phyloP scores from a whole-genome alignment of 2,329 filamentous ascomycete species.

The Colletotrichum graminicola region DNA sequence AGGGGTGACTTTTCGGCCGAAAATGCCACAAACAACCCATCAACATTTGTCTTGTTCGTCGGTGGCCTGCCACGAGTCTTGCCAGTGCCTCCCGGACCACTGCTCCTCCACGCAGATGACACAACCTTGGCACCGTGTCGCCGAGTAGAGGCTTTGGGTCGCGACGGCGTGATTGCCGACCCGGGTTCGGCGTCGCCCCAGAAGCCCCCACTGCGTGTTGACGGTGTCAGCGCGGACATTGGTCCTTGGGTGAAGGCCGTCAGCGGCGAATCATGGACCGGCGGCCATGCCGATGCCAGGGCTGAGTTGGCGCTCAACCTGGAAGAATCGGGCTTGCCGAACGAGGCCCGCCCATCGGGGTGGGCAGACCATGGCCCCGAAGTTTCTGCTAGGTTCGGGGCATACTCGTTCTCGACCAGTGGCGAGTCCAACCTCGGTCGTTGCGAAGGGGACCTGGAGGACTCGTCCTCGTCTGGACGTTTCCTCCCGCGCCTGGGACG shows the following conservation, averaged over 20 bases:
- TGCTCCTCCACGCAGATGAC: constrained; percentile 88
- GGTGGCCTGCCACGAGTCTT: constrained; percentile 86
- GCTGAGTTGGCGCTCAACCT: constrained; percentile 53
- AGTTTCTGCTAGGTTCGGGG: constrained; percentile 45
- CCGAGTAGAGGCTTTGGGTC: constrained; percentile 63
- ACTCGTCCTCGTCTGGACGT: constrained; percentile 72
- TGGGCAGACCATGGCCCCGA: constrained; percentile 65
- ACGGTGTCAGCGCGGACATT: constrained; percentile 78
- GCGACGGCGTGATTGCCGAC: constrained; percentile 79
- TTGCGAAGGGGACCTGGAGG: constrained; percentile 65
- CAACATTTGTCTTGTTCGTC: constrained; percentile 69
- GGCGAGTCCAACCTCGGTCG: constrained; percentile 59
- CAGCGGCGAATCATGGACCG: constrained; percentile 68
- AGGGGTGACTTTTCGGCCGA: constrained; percentile 68
- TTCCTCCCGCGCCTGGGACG: constrained; percentile 72
- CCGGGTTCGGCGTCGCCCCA: constrained; percentile 76
- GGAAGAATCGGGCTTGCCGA: constrained; percentile 52
- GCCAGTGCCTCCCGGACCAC: constrained; percentile 67
- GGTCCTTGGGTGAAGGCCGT: constrained; percentile 74
- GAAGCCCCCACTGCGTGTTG: constrained; percentile 60
- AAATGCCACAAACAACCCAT: constrained; percentile 78
- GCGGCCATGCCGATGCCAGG: constrained; percentile 56
- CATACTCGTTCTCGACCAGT: constrained; percentile 5
- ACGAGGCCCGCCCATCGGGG: constrained; percentile 53
- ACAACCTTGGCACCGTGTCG: constrained; percentile 86